These are phyloP conservation scores for Creolimax fragrantissima DNA, from an alignment of 78 protist species.

Conservation along the genomic window DNA sequence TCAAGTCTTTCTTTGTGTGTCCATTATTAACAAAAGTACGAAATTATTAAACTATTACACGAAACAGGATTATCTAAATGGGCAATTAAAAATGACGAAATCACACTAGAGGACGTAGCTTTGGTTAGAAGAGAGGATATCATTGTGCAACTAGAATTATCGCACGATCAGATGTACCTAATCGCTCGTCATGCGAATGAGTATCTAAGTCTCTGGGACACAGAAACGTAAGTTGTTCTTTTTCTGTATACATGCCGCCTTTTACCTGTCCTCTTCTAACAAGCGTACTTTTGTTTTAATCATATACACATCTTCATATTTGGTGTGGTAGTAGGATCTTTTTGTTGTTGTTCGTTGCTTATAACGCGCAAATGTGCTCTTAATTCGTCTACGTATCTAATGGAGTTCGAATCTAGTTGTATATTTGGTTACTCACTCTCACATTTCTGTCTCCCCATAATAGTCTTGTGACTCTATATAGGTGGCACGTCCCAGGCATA, in stretches of 20 bases:
- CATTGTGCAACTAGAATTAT: background rate
- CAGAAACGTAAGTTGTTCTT: background rate
- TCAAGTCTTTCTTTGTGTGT: too few relatives aligned
- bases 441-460: background rate
- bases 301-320: background rate
- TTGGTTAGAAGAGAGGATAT: background rate
- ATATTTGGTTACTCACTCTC: background rate
- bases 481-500: background rate
- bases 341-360: too few relatives aligned
- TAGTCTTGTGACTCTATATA: background rate
- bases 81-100: background rate
- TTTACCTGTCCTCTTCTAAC: background rate
- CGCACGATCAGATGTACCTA: background rate
- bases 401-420: background rate
- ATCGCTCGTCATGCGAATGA: background rate
- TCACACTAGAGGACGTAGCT: background rate
- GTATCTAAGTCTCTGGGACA: background rate
- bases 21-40: too few relatives aligned
- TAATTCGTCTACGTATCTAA: background rate
- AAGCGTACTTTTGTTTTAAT: background rate
- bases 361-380: too few relatives aligned
- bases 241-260: background rate
- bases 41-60: too few relatives aligned
- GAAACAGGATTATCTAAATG: background rate
- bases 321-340: too few relatives aligned